Evolutionary conservation across 1,284 basidiomycete species (phyloP).

Genomic region (Chondrostereum purpureum): DNA sequence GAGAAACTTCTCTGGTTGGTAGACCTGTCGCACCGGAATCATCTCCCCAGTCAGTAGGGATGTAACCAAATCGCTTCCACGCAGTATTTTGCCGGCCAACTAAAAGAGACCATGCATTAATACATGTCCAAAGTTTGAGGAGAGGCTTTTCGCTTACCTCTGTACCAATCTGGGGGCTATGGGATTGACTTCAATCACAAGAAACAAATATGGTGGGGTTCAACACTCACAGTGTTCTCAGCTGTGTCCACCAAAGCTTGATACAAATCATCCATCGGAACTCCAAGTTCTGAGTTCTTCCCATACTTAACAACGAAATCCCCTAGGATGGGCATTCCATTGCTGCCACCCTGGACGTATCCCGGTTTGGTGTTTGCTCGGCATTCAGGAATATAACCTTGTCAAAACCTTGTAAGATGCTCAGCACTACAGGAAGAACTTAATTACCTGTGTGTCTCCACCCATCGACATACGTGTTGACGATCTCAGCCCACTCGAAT

Average conservation of each 20-base stretch:
- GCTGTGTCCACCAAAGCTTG: constrained; percentile 43
- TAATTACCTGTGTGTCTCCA: constrained; percentile 38
- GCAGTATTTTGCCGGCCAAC: constrained; percentile 45
- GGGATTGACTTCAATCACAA: not conserved
- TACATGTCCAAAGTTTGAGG: too few species aligned
- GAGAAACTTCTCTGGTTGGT: constrained; percentile 40
- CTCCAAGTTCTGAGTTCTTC: constrained; percentile 29
- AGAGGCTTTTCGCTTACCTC: too few species aligned
- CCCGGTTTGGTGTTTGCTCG: constrained; percentile 41
- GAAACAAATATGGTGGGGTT: not conserved
- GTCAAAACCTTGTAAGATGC: not conserved
- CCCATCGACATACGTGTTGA: constrained; percentile 42
- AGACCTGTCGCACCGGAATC: constrained; percentile 39
- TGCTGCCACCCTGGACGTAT: constrained; percentile 41
- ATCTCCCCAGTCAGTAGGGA: constrained; percentile 41
- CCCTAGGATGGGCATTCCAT: constrained; percentile 45
- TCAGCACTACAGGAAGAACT: not conserved
- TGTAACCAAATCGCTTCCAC: constrained; percentile 42
- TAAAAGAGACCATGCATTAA: too few species aligned
- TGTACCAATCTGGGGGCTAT: constrained; percentile 43
- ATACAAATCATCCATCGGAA: constrained; percentile 39
- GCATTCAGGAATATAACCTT: constrained; percentile 43
- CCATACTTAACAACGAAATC: constrained; percentile 45
- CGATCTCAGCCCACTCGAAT: constrained; percentile 37
- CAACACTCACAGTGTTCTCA: constrained; percentile 37